phyloP scores from a whole-genome alignment of 768 basidiomycete species.

The Ramaria rubella region DNA sequence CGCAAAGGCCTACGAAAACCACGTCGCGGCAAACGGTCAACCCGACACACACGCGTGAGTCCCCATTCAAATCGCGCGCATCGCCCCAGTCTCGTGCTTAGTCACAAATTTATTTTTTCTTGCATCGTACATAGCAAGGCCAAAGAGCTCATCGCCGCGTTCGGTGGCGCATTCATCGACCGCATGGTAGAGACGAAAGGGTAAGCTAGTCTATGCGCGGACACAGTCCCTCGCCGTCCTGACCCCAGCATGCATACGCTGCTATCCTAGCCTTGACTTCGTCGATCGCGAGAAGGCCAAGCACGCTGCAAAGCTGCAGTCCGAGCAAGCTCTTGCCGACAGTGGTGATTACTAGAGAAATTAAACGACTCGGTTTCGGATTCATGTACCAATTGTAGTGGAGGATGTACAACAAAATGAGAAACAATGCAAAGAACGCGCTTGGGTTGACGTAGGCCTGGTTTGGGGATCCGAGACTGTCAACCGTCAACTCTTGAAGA shows the following conservation, averaged over 20 bases:
- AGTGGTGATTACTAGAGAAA: no score
- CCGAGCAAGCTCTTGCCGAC: no score
- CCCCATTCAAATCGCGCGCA: constrained; percentile 28
- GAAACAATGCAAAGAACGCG: no score
- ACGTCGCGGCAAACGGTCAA: constrained; percentile 42
- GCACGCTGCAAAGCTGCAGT: constrained; percentile 47
- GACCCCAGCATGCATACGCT: background rate
- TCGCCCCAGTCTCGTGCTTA: background rate
- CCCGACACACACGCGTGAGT: constrained; percentile 44
- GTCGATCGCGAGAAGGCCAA: constrained; percentile 40
- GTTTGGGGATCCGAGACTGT: no score
- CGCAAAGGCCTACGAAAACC: constrained; percentile 55
- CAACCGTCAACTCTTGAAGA: no score
- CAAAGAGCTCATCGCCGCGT: constrained; percentile 34
- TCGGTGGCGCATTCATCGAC: constrained; percentile 48
- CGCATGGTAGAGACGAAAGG: constrained; percentile 53
- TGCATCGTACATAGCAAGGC: constrained; percentile 25
- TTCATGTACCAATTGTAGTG: no score
- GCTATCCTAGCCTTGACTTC: constrained; percentile 33
- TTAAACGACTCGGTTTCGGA: no score
- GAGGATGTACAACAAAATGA: no score
- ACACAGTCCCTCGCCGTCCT: background rate
- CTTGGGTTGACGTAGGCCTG: no score
- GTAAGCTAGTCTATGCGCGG: constrained; percentile 22
- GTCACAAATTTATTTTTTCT: background rate